These are phyloP conservation scores for Trifolium repens DNA, from an alignment of 306 rosid species.

Conservation along the genomic window DNA sequence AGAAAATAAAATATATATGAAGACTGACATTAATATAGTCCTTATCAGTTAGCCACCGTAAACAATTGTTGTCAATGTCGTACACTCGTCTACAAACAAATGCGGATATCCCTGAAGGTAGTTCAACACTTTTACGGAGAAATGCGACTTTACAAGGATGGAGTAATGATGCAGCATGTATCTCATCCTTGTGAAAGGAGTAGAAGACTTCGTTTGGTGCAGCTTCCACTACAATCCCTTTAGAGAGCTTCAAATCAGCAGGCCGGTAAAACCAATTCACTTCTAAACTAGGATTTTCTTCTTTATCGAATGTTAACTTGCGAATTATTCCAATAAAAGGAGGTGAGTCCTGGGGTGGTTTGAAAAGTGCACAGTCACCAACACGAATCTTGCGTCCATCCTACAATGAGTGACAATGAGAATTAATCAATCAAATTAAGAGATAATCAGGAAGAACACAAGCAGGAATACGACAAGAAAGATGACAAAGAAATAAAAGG, in stretches of 20 bases:
- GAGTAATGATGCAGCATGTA: constrained; percentile 89
- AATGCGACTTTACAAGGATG: constrained; percentile 98
- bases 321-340: constrained; percentile 97
- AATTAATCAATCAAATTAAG: neutral
- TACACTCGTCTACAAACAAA: constrained; percentile 93
- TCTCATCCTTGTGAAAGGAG: constrained; percentile 97
- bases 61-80: constrained; percentile 73
- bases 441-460: neutral
- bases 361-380: constrained; percentile 97
- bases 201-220: constrained; percentile 91
- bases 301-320: constrained; percentile 54
- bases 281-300: constrained; percentile 58
- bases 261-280: constrained; percentile 96
- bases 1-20: constrained; percentile 12
- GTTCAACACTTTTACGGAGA: constrained; percentile 91
- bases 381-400: constrained; percentile 92
- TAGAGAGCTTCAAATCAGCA: constrained; percentile 77
- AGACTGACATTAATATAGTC: constrained; percentile 78
- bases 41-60: constrained; percentile 96
- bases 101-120: constrained; percentile 87
- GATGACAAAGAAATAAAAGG: neutral
- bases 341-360: constrained; percentile 84
- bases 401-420: constrained; percentile 42
- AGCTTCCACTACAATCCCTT: constrained; percentile 75
- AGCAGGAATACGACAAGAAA: neutral